Evolutionary conservation across 2,329 filamentous ascomycete genomes (phyloP).

Genomic region (Colletotrichum karsti): DNA sequence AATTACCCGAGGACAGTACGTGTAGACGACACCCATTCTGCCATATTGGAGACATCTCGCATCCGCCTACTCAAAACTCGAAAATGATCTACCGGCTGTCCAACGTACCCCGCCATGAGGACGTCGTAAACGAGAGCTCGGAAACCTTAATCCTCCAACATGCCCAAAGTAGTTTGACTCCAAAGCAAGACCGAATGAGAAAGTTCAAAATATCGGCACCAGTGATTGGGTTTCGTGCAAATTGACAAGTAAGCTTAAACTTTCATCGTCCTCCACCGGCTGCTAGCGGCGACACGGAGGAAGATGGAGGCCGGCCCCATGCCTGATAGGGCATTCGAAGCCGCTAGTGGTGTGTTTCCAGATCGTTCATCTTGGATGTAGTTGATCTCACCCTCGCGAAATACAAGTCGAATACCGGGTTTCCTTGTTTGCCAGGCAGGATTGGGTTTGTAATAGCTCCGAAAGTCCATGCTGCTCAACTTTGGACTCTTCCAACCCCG

Average conservation of each 20-base stretch:
- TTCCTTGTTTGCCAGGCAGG: neutral
- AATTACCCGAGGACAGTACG: neutral
- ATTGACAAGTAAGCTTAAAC: neutral
- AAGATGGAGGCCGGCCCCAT: neutral
- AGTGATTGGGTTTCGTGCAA: neutral
- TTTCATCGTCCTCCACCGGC: neutral
- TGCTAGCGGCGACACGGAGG: neutral
- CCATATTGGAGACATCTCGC: neutral
- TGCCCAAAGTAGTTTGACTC: neutral
- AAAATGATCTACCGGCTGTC: neutral
- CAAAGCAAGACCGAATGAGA: neutral
- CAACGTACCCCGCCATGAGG: neutral
- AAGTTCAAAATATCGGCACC: neutral
- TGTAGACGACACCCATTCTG: neutral
- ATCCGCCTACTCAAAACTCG: neutral
- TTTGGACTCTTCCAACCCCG: neutral
- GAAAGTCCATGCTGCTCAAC: neutral
- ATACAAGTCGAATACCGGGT: neutral
- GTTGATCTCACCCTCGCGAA: neutral
- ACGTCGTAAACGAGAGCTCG: neutral
- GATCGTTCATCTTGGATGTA: neutral
- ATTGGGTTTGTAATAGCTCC: neutral
- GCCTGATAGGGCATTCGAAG: neutral
- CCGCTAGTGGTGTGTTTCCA: neutral
- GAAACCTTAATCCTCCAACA: neutral